A percentile compares a stretch with the other conserved stretches of the same genome.
These are phyloP conservation scores for Rhodamnia argentea DNA, from an alignment of 345 rosid genomes.

Conservation along the genomic window DNA sequence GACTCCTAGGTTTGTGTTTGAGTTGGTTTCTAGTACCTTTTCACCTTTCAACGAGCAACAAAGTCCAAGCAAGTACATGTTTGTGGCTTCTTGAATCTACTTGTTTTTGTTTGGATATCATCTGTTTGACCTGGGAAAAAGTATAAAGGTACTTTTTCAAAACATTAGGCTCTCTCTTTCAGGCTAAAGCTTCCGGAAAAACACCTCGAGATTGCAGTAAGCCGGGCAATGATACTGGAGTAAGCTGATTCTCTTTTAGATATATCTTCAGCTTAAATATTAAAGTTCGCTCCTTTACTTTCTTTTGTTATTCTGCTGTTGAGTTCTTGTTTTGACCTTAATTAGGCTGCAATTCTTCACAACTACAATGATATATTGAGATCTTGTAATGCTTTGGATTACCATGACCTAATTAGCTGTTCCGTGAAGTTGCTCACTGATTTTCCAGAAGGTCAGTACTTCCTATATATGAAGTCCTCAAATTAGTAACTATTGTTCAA, in stretches of 20 bases:
- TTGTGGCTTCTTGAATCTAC: neutral
- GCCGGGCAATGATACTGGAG: conserved; percentile 67
- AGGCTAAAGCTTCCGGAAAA: conserved; percentile 93
- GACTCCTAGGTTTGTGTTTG: neutral
- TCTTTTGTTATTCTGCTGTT: conserved; percentile 5
- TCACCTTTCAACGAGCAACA: neutral
- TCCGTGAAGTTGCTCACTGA: conserved; percentile 66
- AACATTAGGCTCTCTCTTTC: conserved; percentile 6
- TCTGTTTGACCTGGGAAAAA: neutral
- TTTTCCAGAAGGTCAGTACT: conserved; percentile 66
- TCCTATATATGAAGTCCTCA: neutral
- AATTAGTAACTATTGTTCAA: neutral
- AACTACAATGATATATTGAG: conserved; percentile 55
- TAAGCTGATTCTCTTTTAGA: conserved; percentile 30
- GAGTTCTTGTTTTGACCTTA: conserved; percentile 14
- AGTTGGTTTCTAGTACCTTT: neutral
- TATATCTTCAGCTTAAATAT: neutral
- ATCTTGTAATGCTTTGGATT: conserved; percentile 86
- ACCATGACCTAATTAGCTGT: conserved; percentile 83
- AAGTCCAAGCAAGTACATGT: neutral
- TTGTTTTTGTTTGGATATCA: neutral
- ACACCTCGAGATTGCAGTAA: conserved; percentile 47
- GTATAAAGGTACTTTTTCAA: neutral
- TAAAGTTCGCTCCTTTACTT: neutral
- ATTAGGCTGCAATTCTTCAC: conserved; percentile 72